Evolutionary conservation across 768 basidiomycete genomes (phyloP).

Genomic region (Suillus weaverae): DNA sequence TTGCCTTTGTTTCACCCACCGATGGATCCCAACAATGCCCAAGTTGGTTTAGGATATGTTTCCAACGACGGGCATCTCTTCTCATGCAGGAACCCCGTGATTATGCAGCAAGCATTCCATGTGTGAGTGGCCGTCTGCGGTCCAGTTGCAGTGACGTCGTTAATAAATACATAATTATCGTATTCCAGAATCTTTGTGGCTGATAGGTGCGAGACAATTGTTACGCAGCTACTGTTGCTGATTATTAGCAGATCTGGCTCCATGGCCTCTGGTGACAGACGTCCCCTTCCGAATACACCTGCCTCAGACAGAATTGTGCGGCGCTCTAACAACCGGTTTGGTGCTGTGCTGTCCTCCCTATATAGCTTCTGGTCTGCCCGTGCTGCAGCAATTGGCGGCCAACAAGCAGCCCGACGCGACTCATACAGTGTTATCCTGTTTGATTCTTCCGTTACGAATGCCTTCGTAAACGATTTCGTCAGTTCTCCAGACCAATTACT

Average conservation of each 20-base stretch:
- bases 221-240: background rate
- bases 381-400: conserved; percentile 33
- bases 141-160: background rate
- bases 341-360: conserved; percentile 58
- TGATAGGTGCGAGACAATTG: conserved; percentile 38
- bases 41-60: conserved; percentile 43
- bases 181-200: conserved; percentile 51
- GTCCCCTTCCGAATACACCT: conserved; percentile 47
- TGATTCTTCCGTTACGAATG: conserved; percentile 19
- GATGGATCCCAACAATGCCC: conserved; percentile 25
- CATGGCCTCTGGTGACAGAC: conserved; percentile 43
- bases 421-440: conserved; percentile 59
- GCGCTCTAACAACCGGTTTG: conserved; percentile 48
- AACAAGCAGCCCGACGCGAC: conserved; percentile 41
- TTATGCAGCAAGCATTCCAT: conserved; percentile 56
- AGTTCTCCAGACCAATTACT: conserved; percentile 48
- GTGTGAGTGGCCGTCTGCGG: conserved; percentile 42
- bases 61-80: conserved; percentile 60
- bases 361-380: conserved; percentile 58
- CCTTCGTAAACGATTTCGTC: conserved; percentile 46
- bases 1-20: conserved; percentile 54
- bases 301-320: conserved; percentile 37
- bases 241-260: conserved; percentile 45
- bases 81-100: conserved; percentile 51
- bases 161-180: background rate